Evolutionary conservation across 768 basidiomycete genomes (phyloP).

Genomic region (Rubroboletus satanas): DNA sequence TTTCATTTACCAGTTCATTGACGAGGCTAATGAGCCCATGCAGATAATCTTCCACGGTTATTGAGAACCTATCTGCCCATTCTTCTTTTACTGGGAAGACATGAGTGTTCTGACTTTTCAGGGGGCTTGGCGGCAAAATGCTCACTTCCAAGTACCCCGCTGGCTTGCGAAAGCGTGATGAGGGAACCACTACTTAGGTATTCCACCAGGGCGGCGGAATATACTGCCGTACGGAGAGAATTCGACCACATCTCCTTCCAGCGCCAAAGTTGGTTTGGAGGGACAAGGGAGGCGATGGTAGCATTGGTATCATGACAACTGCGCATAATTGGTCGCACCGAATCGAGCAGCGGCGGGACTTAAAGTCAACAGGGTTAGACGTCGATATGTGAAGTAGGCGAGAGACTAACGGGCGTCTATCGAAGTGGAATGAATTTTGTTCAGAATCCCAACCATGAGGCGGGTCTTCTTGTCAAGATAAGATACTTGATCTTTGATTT

Average conservation of each 20-base stretch:
- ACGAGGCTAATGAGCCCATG: conserved; percentile 75
- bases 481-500: conserved; percentile 73
- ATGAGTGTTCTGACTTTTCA: conserved; percentile 5
- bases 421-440: conserved; percentile 77
- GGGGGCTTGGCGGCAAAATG: conserved; percentile 2
- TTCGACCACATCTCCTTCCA: conserved; percentile 84
- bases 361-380: conserved; percentile 9
- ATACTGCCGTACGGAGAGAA: conserved; percentile 63
- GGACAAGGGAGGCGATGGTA: conserved; percentile 56
- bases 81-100: conserved; percentile 55
- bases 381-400: conserved; percentile 6
- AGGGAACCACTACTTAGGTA: conserved; percentile 60
- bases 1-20: conserved; percentile 66
- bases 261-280: conserved; percentile 73
- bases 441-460: conserved; percentile 67
- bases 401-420: conserved; percentile 47
- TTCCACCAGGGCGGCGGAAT: conserved; percentile 59
- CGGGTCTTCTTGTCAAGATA: conserved; percentile 75
- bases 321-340: conserved; percentile 51
- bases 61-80: conserved; percentile 60
- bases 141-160: conserved; percentile 66
- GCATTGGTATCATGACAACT: conserved; percentile 50
- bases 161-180: conserved; percentile 50
- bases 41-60: conserved; percentile 77
- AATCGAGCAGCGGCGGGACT: conserved; percentile 62